Percentiles rank a stretch among this genome's conserved stretches.
phyloP scores from a whole-genome alignment of 1,284 basidiomycete species.

The Trichosporon sp. region DNA sequence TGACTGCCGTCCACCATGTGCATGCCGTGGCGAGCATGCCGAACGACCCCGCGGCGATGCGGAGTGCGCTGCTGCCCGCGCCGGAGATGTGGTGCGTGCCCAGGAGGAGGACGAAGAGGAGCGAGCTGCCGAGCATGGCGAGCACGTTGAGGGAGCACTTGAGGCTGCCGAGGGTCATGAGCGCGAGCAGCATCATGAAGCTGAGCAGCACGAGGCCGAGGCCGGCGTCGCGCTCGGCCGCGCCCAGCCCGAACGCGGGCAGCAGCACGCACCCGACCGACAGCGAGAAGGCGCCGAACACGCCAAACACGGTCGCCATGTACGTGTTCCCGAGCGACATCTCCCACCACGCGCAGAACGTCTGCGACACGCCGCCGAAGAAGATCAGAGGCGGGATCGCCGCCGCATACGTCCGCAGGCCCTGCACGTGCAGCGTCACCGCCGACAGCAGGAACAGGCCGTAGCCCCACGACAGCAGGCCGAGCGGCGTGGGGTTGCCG shows the following conservation, averaged over 20 bases:
- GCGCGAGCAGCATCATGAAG: neutral
- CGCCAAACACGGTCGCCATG: constrained; percentile 7
- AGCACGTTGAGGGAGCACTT: neutral
- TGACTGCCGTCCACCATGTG: constrained; percentile 4
- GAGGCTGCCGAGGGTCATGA: neutral
- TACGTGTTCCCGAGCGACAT: constrained; percentile 8
- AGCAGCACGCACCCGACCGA: neutral
- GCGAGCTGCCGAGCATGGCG: neutral
- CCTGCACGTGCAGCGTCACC: neutral
- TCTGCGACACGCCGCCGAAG: constrained; percentile 7
- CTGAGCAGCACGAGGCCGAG: neutral
- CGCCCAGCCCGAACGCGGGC: neutral
- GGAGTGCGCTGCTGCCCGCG: neutral
- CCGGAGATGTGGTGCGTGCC: neutral
- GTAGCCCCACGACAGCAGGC: constrained; percentile 3
- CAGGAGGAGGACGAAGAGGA: neutral
- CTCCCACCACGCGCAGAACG: constrained; percentile 10
- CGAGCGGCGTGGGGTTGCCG: constrained; percentile 7
- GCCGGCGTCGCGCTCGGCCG: neutral
- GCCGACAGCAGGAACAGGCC: neutral
- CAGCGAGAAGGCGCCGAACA: constrained; percentile 1
- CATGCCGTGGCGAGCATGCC: neutral
- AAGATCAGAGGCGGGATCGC: neutral
- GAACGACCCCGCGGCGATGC: neutral
- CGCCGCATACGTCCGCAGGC: neutral